Evolutionary conservation across 2,329 filamentous ascomycete species (phyloP).

Genomic region (Colletotrichum sansevieriae): DNA sequence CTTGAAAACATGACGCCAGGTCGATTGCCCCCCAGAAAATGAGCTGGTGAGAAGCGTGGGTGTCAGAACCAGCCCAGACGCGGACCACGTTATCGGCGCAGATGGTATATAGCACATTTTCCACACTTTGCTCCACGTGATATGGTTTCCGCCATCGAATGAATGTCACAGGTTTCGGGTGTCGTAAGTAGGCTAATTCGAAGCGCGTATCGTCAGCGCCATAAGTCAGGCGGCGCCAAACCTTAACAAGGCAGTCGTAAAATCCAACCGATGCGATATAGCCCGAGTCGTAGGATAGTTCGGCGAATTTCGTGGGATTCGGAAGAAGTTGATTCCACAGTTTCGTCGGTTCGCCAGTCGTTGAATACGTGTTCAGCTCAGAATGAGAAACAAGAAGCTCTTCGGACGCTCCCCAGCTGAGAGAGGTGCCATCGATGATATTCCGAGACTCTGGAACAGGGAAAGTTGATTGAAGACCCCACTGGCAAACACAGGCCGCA

Average conservation of each 20-base stretch:
- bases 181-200: constrained; percentile 90
- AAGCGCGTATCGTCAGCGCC: constrained; percentile 87
- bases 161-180: constrained; percentile 83
- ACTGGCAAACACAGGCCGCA: constrained; percentile 56
- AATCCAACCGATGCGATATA: constrained; percentile 86
- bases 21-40: constrained; percentile 87
- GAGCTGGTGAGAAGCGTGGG: constrained; percentile 77
- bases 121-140: constrained; percentile 81
- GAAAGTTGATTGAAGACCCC: constrained; percentile 74
- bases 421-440: constrained; percentile 55
- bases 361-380: constrained; percentile 76
- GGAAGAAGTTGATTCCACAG: constrained; percentile 84
- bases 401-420: constrained; percentile 90
- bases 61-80: constrained; percentile 85
- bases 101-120: constrained; percentile 91
- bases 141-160: constrained; percentile 88
- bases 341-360: constrained; percentile 59
- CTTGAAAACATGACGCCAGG: constrained; percentile 76
- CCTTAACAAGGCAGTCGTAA: constrained; percentile 87
- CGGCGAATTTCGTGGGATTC: constrained; percentile 78
- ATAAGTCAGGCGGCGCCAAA: constrained; percentile 91
- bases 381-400: constrained; percentile 85
- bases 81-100: constrained; percentile 85
- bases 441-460: constrained; percentile 50
- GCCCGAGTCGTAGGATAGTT: constrained; percentile 87